Conservation (phyloP, 2,329 filamentous ascomycete species). For the Akanthomyces uredinophilus region DNA sequence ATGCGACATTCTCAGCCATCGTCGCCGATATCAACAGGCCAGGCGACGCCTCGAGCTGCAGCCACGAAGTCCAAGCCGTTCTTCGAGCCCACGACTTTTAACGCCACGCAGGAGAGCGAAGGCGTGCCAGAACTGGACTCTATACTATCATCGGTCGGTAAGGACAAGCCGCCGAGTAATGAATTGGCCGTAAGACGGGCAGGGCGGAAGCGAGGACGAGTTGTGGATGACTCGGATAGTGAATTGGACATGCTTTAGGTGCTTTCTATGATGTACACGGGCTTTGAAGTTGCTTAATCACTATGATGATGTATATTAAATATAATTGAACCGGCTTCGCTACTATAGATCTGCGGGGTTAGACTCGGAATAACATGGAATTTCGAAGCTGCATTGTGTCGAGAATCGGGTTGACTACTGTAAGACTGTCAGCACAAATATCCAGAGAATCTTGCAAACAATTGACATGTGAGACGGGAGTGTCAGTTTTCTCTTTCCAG, state of each 20-base stretch:
- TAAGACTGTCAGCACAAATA: neutral
- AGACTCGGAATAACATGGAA: neutral
- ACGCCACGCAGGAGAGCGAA: conserved; percentile 38
- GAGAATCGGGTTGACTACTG: neutral
- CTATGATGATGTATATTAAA: conserved; percentile 10
- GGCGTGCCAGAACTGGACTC: conserved; percentile 32
- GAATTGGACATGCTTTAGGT: conserved; percentile 12
- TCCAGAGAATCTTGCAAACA: conserved; percentile 8
- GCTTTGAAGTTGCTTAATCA: neutral
- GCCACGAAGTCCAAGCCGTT: conserved; percentile 30
- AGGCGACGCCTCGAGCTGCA: conserved; percentile 17
- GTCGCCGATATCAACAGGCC: conserved; percentile 22
- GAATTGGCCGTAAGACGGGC: neutral
- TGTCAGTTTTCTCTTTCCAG: neutral
- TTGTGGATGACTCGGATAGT: conserved; percentile 21
- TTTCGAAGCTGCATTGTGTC: neutral
- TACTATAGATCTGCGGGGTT: too few relatives aligned
- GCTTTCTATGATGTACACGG: neutral
- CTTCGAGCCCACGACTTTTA: conserved; percentile 34
- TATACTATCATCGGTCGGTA: conserved; percentile 12
- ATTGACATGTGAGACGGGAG: neutral
- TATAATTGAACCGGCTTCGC: neutral
- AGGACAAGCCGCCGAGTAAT: neutral
- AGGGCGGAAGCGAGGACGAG: conserved; percentile 6
- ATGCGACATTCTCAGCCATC: conserved; percentile 28